phyloP scores from a whole-genome alignment of 1,139 yeast species.

The Kazachstania sp. region DNA sequence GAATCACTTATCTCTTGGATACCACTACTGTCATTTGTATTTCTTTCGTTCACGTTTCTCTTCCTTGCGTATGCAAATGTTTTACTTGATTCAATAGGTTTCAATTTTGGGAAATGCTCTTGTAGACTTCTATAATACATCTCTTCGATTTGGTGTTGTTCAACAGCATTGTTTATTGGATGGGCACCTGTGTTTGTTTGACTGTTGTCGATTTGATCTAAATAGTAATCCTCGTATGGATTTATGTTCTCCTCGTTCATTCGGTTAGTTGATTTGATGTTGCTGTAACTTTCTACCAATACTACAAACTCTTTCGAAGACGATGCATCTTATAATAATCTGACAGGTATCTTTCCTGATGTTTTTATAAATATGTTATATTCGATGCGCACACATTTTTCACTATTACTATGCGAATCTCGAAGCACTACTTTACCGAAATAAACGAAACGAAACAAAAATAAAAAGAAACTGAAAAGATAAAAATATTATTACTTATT shows the following conservation, averaged over 20 bases:
- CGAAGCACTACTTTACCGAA: background rate
- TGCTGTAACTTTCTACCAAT: too few relatives aligned
- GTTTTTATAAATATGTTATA: too few relatives aligned
- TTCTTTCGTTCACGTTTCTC: background rate
- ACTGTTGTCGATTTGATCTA: background rate
- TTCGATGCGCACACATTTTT: background rate
- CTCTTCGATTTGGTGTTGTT: constrained; percentile 7
- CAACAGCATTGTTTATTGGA: background rate
- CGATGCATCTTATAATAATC: too few relatives aligned
- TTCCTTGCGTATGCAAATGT: constrained; percentile 2
- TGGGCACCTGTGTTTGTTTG: background rate
- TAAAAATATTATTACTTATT: background rate
- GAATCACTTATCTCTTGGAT: background rate
- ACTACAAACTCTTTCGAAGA: too few relatives aligned
- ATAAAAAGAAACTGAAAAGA: background rate
- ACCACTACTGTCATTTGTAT: background rate
- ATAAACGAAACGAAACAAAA: background rate
- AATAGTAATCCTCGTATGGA: constrained; percentile 5
- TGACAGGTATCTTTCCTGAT: too few relatives aligned
- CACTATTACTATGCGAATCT: background rate
- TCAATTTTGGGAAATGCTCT: constrained; percentile 7
- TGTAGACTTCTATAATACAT: constrained; percentile 9
- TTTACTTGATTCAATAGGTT: constrained; percentile 4
- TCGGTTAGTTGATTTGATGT: too few relatives aligned
- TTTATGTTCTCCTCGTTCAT: constrained; percentile 5